Base-by-base conservation (phyloP, 2,329 filamentous ascomycete genomes). In the Diplodia intermedia region DNA sequence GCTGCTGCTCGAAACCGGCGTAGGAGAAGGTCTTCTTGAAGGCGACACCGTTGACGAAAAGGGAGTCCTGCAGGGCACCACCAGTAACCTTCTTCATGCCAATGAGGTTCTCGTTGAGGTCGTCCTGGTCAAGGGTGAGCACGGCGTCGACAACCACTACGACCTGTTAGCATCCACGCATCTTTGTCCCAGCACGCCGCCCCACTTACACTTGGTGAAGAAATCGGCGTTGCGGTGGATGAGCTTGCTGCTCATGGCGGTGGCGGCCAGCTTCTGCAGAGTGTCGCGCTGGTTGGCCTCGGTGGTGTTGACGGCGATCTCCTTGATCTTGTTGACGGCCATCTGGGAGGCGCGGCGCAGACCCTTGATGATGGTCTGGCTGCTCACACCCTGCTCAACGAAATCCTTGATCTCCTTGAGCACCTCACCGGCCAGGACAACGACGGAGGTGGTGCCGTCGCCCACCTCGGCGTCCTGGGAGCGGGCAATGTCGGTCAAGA, bases 1-100 rank as follows among this genome's bases (percentile, higher is more conserved):
- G 95, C 83, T 99, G 95, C 83, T 99, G 95, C 83, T 99, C 95
- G 82, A 99, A 99, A 78, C 95, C 95, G 74, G 95, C 95, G 79
- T 99, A 99, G 63, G 94, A 94, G 81, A 99, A 99, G 5, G 95
- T 99, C 88, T 99, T 99, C 86, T 98, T 98, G 86, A 99, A 99
- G 43, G 95, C 94, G 70, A 99, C 95, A 77, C 95, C 95, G 80
- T 98, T 95, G 78, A 99, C 91, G 81, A 98, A 98, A 50, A 97
- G 88, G 2, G 94, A 97, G 71, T 98, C 95, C 76, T 97, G 95
- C 38, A 99, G 88, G 47, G 93, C 97, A 79, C 95, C 95, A 77
- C 95, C 95, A 49, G 93, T 94, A 71, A 99, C 94, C 85, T 97
- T 98, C 87, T 99, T 99, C 79, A 98, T 89, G 70, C 95, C 95